Conservation (phyloP, 169 alveolate genomes). For the Babesia sp. region DNA sequence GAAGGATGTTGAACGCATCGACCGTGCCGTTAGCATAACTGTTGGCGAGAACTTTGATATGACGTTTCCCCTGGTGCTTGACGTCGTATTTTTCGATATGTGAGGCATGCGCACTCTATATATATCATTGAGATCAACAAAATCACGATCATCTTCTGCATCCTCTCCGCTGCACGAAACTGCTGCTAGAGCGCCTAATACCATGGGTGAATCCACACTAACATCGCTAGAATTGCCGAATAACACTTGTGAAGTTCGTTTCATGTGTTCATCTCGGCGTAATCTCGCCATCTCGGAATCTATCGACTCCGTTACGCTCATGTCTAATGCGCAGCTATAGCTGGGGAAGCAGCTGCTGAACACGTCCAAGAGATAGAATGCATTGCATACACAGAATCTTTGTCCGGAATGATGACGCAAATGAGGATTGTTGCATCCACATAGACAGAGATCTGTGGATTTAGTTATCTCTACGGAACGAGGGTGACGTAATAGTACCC, state of each 20-base stretch:
- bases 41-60: background rate
- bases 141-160: background rate
- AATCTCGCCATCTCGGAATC: conserved; percentile 38
- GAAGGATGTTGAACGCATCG: conserved; percentile 5
- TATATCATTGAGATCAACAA: conserved; percentile 1
- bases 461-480: no score
- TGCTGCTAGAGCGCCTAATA: background rate
- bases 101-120: background rate
- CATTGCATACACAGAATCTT: conserved; percentile 26
- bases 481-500: conserved; percentile 15
- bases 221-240: conserved; percentile 12
- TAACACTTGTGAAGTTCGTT: conserved; percentile 41
- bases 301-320: conserved; percentile 1
- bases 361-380: conserved; percentile 24
- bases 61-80: background rate
- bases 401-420: background rate
- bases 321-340: background rate
- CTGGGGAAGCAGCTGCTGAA: conserved; percentile 40
- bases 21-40: conserved; percentile 10
- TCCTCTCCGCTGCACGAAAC: background rate
- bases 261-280: conserved; percentile 27
- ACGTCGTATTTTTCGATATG: background rate
- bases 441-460: background rate
- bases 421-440: conserved; percentile 33
- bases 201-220: background rate